These are phyloP conservation scores for Friedmanniomyces endolithicus DNA, from an alignment of 495 filamentous ascomycete species.

Conservation along the genomic window DNA sequence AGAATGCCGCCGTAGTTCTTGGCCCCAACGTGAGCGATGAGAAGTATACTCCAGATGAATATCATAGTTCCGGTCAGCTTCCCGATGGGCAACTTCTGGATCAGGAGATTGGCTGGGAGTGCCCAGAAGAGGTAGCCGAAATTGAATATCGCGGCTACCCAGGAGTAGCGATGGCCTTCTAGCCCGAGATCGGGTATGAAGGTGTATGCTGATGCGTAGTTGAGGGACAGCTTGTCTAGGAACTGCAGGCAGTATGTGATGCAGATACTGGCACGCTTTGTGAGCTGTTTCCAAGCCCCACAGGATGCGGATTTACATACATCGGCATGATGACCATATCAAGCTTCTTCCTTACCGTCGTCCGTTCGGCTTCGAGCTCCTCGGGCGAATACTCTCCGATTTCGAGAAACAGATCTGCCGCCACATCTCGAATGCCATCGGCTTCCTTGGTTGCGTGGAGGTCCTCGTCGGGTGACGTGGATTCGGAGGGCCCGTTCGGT, in stretches of 20 bases:
- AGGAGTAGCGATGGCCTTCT: slow-evolving; percentile 8
- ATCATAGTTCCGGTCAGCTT: slow-evolving; percentile 4
- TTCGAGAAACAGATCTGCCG: slow-evolving; percentile 22
- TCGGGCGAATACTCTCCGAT: slow-evolving; percentile 19
- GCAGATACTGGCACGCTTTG: background rate
- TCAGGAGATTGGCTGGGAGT: slow-evolving; percentile 6
- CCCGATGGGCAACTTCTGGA: slow-evolving; percentile 9
- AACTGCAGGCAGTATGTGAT: slow-evolving; percentile 12
- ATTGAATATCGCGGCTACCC: slow-evolving; percentile 9
- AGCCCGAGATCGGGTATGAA: slow-evolving; percentile 7
- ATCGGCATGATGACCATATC: slow-evolving; percentile 26
- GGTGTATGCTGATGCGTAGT: slow-evolving; percentile 11
- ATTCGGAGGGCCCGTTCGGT: background rate
- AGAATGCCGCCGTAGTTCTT: slow-evolving; percentile 10
- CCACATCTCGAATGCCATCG: slow-evolving; percentile 21
- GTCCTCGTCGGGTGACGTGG: background rate
- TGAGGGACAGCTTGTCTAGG: slow-evolving; percentile 11
- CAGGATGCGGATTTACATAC: background rate
- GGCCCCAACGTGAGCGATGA: background rate
- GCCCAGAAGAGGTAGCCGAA: slow-evolving; percentile 10
- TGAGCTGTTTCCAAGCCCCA: background rate
- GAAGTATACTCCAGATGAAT: slow-evolving; percentile 6
- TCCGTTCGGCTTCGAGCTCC: slow-evolving; percentile 19
- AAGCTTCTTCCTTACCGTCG: slow-evolving; percentile 20
- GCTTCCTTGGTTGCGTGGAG: background rate